Conservation (phyloP, 164 flowering plant species). For the Magnolia sinica region DNA sequence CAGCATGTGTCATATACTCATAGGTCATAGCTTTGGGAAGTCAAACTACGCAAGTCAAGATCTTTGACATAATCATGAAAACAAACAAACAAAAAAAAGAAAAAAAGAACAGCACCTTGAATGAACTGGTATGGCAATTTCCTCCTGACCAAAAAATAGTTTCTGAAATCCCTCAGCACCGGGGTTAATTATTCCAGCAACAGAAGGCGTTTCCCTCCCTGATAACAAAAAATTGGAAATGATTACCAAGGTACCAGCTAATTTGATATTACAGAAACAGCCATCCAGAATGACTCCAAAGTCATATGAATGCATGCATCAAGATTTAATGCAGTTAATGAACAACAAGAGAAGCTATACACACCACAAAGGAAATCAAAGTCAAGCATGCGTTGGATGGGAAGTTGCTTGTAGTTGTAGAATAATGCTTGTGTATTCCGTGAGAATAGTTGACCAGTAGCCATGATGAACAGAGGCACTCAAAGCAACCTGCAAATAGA, state of each 20-base stretch:
- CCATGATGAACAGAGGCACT: constrained; percentile 45
- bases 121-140: constrained; percentile 97
- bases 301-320: not conserved
- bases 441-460: constrained; percentile 92
- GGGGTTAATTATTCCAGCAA: constrained; percentile 94
- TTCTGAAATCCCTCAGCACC: constrained; percentile 98
- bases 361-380: constrained; percentile 96
- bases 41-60: not conserved
- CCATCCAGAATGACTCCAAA: not conserved
- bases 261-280: not conserved
- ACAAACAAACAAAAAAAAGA: not conserved
- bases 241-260: not conserved
- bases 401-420: constrained; percentile 96
- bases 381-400: constrained; percentile 98
- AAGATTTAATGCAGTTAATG: not conserved
- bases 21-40: not conserved
- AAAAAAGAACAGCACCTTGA: constrained; percentile 43
- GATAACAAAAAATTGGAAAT: constrained; percentile 3
- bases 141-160: constrained; percentile 97
- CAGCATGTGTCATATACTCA: not conserved
- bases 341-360: constrained; percentile 10
- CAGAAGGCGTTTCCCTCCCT: constrained; percentile 98
- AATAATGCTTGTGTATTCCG: constrained; percentile 90
- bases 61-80: not conserved
- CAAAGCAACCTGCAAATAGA: constrained; percentile 17